Conservation (phyloP, 1,284 basidiomycete genomes). For the Afroboletus lepidellus region DNA sequence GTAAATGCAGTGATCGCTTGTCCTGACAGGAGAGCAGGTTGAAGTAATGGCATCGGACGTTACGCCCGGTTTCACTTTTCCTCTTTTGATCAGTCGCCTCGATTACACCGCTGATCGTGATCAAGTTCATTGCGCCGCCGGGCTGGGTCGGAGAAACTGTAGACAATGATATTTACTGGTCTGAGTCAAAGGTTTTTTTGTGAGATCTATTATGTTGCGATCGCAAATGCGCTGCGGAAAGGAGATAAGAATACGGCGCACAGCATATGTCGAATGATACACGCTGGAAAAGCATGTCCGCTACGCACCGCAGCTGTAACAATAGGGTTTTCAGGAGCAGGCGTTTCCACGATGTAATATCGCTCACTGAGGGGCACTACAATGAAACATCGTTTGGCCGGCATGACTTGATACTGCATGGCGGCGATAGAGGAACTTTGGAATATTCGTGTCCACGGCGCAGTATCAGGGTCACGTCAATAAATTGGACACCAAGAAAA, state of each 20-base stretch:
- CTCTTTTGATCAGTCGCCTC: conserved; percentile 9
- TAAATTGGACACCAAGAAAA: conserved; percentile 18
- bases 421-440: conserved; percentile 30
- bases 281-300: conserved; percentile 30
- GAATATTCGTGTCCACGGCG: conserved; percentile 10
- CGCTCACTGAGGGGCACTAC: conserved; percentile 32
- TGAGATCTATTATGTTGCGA: conserved; percentile 16
- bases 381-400: conserved; percentile 12
- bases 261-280: conserved; percentile 30
- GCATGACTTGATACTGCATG: conserved; percentile 14
- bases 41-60: conserved; percentile 20
- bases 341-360: conserved; percentile 26
- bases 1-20: conserved; percentile 16
- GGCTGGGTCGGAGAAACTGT: conserved; percentile 12
- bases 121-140: conserved; percentile 12
- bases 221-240: conserved; percentile 22
- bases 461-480: conserved; percentile 23
- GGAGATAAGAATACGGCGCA: conserved; percentile 30
- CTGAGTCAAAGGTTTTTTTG: conserved; percentile 19
- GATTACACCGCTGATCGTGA: conserved; percentile 18
- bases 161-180: neutral
- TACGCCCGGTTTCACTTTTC: conserved; percentile 9
- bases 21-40: conserved; percentile 4
- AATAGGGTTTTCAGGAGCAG: conserved; percentile 17
- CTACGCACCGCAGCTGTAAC: conserved; percentile 20